Conservation (phyloP, 2,329 filamentous ascomycete genomes). For the Delphinella strobiligena region DNA sequence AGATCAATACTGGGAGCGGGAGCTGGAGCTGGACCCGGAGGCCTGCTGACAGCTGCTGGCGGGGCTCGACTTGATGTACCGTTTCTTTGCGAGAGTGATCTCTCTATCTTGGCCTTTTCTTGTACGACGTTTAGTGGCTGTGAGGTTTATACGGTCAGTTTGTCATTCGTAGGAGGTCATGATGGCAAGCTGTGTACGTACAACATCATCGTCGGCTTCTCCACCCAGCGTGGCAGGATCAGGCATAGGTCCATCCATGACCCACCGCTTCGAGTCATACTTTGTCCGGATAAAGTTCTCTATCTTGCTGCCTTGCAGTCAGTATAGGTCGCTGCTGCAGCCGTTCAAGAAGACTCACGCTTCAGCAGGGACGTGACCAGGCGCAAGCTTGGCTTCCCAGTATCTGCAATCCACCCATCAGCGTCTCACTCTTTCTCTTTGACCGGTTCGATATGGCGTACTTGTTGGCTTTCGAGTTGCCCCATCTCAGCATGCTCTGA, state of each 20-base stretch:
- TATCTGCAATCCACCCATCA: conserved; percentile 36
- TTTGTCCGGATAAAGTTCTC: conserved; percentile 99
- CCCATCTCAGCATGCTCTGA: conserved; percentile 88
- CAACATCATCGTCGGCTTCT: conserved; percentile 64
- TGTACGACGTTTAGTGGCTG: conserved; percentile 56
- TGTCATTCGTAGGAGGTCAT: no score
- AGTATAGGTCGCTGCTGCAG: not conserved
- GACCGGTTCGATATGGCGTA: conserved; percentile 32
- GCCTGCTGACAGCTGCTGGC: conserved; percentile 7
- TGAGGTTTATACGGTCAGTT: conserved; percentile 1
- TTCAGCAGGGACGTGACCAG: conserved; percentile 87
- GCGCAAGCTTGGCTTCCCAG: conserved; percentile 89
- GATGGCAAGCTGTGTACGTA: conserved; percentile 3
- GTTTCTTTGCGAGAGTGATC: conserved; percentile 42
- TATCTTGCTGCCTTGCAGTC: conserved; percentile 53
- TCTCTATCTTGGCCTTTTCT: conserved; percentile 57
- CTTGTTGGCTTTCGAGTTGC: conserved; percentile 92
- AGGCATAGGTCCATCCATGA: conserved; percentile 94
- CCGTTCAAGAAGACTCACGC: conserved; percentile 34
- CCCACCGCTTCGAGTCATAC: conserved; percentile 97
- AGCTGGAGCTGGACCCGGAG: conserved; percentile 10
- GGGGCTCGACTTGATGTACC: conserved; percentile 12
- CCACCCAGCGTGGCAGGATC: conserved; percentile 84
- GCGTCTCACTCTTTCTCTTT: no score
- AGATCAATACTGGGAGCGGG: conserved; percentile 51